phyloP scores from a whole-genome alignment of 2,329 filamentous ascomycete species.

The Fusarium beomiforme region DNA sequence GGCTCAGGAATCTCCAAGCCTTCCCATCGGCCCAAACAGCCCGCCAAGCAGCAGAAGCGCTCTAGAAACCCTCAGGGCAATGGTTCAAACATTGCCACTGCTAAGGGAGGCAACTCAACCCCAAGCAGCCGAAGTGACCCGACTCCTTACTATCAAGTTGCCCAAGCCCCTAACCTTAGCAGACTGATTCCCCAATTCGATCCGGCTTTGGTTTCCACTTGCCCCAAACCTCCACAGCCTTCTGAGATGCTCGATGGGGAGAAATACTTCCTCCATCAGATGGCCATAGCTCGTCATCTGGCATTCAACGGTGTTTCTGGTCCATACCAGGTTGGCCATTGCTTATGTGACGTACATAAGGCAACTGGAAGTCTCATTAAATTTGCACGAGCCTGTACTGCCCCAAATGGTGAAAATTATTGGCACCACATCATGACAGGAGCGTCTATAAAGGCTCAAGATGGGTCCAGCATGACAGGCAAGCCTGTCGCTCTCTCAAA shows the following conservation, averaged over 20 bases:
- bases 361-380: slow-evolving; percentile 18
- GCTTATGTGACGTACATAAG: slow-evolving; percentile 32
- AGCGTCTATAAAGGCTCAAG: not conserved
- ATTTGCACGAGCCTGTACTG: slow-evolving; percentile 7
- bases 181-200: not conserved
- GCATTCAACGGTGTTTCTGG: slow-evolving; percentile 14
- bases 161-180: not conserved
- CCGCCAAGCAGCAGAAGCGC: not conserved
- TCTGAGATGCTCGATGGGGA: slow-evolving; percentile 1
- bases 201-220: not conserved
- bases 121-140: not conserved
- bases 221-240: slow-evolving; percentile 14
- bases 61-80: not conserved
- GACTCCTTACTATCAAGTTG: not conserved
- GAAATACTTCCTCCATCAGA: slow-evolving; percentile 20
- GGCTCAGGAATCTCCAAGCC: slow-evolving; percentile 5
- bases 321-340: slow-evolving; percentile 38
- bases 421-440: slow-evolving; percentile 27
- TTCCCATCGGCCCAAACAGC: not conserved
- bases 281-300: slow-evolving; percentile 32
- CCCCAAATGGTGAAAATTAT: not conserved
- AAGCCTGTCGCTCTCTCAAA: not conserved
- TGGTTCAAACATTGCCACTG: not conserved
- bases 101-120: too few relatives aligned
- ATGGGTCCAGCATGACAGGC: slow-evolving; percentile 12